phyloP scores from a whole-genome alignment of 2,329 filamentous ascomycete genomes.

The Beauveria medogensis region DNA sequence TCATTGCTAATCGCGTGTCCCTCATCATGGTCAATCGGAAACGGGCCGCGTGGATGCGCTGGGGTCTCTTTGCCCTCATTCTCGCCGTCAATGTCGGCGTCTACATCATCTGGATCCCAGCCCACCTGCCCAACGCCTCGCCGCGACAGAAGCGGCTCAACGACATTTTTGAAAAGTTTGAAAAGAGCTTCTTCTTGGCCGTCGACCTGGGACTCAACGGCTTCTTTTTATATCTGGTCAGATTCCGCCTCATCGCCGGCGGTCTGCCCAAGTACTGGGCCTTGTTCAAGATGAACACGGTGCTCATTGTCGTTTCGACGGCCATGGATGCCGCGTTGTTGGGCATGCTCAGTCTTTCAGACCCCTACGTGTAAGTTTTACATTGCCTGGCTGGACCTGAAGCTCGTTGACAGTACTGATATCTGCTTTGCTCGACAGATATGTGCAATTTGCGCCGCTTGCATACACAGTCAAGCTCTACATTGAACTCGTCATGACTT shows the following conservation, averaged over 20 bases:
- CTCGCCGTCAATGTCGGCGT: slow-evolving; percentile 30
- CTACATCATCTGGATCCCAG: slow-evolving; percentile 32
- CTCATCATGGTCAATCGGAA: slow-evolving; percentile 31
- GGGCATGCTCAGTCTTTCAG: slow-evolving; percentile 17
- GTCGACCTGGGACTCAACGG: slow-evolving; percentile 41
- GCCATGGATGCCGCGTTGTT: slow-evolving; percentile 33
- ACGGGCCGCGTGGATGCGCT: slow-evolving; percentile 27
- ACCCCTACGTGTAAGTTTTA: background rate
- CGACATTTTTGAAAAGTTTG: slow-evolving; percentile 17
- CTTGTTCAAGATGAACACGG: slow-evolving; percentile 39
- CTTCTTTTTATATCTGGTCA: slow-evolving; percentile 40
- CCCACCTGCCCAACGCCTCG: slow-evolving; percentile 20
- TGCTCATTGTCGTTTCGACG: slow-evolving; percentile 39
- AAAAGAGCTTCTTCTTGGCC: slow-evolving; percentile 40
- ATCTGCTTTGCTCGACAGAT: background rate
- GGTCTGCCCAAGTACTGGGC: slow-evolving; percentile 43
- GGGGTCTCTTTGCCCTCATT: slow-evolving; percentile 26
- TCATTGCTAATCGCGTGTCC: slow-evolving; percentile 36
- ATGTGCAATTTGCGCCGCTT: slow-evolving; percentile 12
- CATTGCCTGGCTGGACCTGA: background rate
- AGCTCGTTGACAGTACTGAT: background rate
- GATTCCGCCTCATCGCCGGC: slow-evolving; percentile 35
- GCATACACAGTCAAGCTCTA: slow-evolving; percentile 12
- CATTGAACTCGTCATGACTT: slow-evolving; percentile 12
- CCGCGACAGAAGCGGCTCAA: slow-evolving; percentile 13